Percentiles rank a stretch among this genome's conserved stretches.
Conservation (phyloP, 306 rosid species). For the Prosopis cineraria region DNA sequence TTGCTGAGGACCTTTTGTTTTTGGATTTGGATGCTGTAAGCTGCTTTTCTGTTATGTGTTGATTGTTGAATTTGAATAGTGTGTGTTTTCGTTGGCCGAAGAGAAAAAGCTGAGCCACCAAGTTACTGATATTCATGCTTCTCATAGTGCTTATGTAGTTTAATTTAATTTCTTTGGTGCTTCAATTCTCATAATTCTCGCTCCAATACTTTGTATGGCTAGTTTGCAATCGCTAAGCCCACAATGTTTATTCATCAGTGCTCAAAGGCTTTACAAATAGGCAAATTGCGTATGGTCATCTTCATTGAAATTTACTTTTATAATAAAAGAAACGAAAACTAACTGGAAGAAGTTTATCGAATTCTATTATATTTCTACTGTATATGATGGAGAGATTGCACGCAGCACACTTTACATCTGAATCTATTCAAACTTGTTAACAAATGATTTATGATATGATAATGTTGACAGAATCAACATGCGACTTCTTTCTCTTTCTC, state of each 20-base stretch:
- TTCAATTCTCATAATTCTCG: background rate
- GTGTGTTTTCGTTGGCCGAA: background rate
- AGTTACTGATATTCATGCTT: background rate
- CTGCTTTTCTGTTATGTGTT: background rate
- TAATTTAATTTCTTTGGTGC: background rate
- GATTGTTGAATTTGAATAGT: no score
- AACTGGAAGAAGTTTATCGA: background rate
- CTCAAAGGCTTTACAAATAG: background rate
- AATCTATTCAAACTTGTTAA: background rate
- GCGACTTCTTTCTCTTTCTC: slow-evolving; percentile 18
- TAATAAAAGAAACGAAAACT: background rate
- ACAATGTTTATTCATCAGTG: background rate
- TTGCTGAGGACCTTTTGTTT: background rate
- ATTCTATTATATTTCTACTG: background rate
- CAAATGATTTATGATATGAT: slow-evolving; percentile 14
- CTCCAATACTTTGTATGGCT: background rate
- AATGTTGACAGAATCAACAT: slow-evolving; percentile 45
- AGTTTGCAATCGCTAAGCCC: background rate
- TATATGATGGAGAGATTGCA: background rate
- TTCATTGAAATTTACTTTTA: background rate
- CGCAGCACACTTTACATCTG: background rate
- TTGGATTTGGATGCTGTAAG: no score
- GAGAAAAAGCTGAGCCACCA: background rate
- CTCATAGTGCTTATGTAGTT: background rate
- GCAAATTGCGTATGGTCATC: background rate